Evolutionary conservation across 1,284 basidiomycete species (phyloP).

Genomic region (Filobasidium uniguttulatum): DNA sequence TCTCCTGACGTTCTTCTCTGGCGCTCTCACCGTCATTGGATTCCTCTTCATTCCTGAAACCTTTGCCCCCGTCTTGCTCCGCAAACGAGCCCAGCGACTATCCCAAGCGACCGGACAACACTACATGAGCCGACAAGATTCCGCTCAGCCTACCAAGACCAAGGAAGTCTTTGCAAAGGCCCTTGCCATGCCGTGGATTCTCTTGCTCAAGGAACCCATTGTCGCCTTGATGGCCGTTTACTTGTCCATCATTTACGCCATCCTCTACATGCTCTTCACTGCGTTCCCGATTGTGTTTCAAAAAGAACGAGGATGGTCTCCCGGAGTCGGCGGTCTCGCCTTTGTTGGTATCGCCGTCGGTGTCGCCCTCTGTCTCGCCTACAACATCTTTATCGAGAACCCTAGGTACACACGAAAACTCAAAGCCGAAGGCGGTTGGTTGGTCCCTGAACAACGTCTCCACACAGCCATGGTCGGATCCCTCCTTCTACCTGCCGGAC

Average conservation of each 20-base stretch:
- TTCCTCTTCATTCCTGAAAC: constrained; percentile 37
- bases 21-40: constrained; percentile 39
- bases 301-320: constrained; percentile 39
- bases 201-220: constrained; percentile 55
- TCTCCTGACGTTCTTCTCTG: constrained; percentile 44
- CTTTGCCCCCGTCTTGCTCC: constrained; percentile 54
- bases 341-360: constrained; percentile 55
- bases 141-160: constrained; percentile 41
- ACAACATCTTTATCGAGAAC: constrained; percentile 38
- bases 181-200: constrained; percentile 49
- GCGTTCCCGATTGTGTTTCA: constrained; percentile 49
- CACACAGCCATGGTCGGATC: constrained; percentile 48
- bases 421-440: background rate
- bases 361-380: constrained; percentile 44
- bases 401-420: constrained; percentile 18
- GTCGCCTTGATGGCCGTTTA: constrained; percentile 54
- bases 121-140: constrained; percentile 38
- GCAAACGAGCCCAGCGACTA: constrained; percentile 45
- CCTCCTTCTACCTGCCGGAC: constrained; percentile 43
- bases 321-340: constrained; percentile 42
- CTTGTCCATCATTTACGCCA: constrained; percentile 27
- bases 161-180: constrained; percentile 26
- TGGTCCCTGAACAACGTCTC: constrained; percentile 41
- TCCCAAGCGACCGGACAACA: constrained; percentile 35
- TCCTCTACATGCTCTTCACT: constrained; percentile 32